Conservation (phyloP, 192 early-diverging fungal genomes). For the Entomortierella lignicola region DNA sequence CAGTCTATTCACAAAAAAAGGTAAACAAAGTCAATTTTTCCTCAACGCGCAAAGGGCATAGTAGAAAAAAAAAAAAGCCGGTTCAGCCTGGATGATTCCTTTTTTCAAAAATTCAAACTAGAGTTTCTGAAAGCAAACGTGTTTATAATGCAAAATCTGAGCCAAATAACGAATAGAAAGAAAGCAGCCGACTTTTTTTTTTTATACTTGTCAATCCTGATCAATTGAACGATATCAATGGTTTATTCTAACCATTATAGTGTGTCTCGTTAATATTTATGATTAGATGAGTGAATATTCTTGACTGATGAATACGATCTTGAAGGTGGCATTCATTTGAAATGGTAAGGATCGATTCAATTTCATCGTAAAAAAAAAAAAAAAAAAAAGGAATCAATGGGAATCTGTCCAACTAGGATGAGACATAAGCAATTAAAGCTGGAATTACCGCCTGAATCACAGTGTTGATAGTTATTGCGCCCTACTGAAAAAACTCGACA, state of each 20-base stretch:
- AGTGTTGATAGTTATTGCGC: conserved; percentile 74
- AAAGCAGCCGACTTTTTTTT: background rate
- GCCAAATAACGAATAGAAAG: conserved; percentile 10
- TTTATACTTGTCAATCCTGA: too few species aligned
- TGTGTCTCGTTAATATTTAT: too few species aligned
- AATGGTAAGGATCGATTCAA: background rate
- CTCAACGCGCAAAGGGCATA: background rate
- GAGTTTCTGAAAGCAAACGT: conserved; percentile 66
- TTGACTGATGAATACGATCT: too few species aligned
- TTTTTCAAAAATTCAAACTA: conserved; percentile 64
- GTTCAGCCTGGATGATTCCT: conserved; percentile 55
- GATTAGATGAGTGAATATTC: background rate
- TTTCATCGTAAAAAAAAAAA: too few species aligned
- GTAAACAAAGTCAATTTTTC: background rate
- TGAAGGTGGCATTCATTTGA: too few species aligned
- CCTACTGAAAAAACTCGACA: conserved; percentile 59
- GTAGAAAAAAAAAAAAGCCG: background rate
- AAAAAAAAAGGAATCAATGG: background rate
- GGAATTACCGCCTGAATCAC: conserved; percentile 82
- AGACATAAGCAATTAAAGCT: conserved; percentile 72
- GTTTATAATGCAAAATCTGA: conserved; percentile 63
- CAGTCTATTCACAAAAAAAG: background rate
- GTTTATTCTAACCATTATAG: background rate
- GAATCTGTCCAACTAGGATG: conserved; percentile 58
- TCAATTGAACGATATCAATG: too few species aligned